These are phyloP conservation scores for Apiotrichum laibachii DNA, from an alignment of 1,284 basidiomycete genomes.

Conservation along the genomic window DNA sequence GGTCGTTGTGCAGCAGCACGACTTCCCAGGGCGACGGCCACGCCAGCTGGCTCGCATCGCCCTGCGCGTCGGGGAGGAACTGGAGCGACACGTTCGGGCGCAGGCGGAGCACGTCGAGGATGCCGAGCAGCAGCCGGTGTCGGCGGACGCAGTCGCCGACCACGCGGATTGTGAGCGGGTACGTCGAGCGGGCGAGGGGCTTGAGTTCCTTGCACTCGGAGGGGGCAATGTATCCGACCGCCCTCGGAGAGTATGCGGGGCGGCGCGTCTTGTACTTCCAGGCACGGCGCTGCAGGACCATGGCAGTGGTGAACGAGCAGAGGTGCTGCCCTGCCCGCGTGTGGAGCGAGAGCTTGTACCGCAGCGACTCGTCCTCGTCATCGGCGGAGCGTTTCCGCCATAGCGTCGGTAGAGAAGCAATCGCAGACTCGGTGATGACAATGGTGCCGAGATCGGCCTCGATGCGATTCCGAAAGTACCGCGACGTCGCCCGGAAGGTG, in stretches of 20 bases:
- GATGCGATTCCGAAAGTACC: not conserved
- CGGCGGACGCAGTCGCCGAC: not conserved
- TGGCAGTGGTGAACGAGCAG: not conserved
- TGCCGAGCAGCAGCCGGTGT: not conserved
- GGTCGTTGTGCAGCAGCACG: not conserved
- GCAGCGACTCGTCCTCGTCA: not conserved
- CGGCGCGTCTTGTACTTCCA: not conserved
- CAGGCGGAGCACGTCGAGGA: slow-evolving; percentile 1
- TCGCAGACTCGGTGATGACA: not conserved
- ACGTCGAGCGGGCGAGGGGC: not conserved
- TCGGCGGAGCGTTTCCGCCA: not conserved
- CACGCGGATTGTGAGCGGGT: not conserved
- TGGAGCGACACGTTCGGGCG: not conserved
- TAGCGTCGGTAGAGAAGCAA: not conserved
- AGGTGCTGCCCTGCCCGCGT: not conserved
- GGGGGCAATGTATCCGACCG: not conserved
- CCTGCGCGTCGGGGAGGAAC: not conserved
- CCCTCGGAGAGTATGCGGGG: not conserved
- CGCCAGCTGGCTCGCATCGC: not conserved
- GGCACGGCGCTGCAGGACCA: not conserved
- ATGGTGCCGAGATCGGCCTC: not conserved
- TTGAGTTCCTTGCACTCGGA: not conserved
- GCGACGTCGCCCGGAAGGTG: not conserved
- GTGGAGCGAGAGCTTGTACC: not conserved
- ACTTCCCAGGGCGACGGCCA: not conserved